Percentiles rank a stretch among this genome's conserved stretches.
Conservation (phyloP, 2,329 filamentous ascomycete species). For the Didymosphaeria variabile region DNA sequence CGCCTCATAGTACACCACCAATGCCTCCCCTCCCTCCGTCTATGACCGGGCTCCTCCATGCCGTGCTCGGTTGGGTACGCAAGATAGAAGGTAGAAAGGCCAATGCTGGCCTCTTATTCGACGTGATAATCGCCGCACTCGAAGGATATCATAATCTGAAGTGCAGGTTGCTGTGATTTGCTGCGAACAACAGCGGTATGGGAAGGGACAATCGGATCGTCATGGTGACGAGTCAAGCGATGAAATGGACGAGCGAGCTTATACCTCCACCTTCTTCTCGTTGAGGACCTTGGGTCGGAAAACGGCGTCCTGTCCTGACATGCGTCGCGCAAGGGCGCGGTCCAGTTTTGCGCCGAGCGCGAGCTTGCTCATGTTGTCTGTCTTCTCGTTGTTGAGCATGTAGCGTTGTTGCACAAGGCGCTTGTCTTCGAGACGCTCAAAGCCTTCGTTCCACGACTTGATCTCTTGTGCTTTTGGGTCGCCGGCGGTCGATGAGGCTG, state of each 20-base stretch:
- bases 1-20: background rate
- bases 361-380: conserved; percentile 82
- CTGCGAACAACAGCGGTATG: conserved; percentile 17
- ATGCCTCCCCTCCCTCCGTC: background rate
- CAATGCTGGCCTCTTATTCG: background rate
- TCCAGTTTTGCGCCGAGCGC: conserved; percentile 91
- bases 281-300: conserved; percentile 66
- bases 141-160: conserved; percentile 13
- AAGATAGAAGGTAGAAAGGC: background rate
- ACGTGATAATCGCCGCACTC: background rate
- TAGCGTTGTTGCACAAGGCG: conserved; percentile 84
- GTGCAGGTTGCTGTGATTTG: conserved; percentile 4
- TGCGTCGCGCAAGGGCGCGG: conserved; percentile 82
- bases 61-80: conserved; percentile 1
- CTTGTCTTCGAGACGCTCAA: conserved; percentile 91
- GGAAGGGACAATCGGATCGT: background rate
- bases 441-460: conserved; percentile 78
- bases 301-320: conserved; percentile 88
- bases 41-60: conserved; percentile 6
- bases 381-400: conserved; percentile 79
- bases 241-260: conserved; percentile 13
- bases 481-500: conserved; percentile 43
- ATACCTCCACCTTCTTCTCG: conserved; percentile 49
- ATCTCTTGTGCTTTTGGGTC: conserved; percentile 69
- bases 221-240: background rate